A percentile compares a stretch with the other conserved stretches of the same genome.
phyloP scores from a whole-genome alignment of 2,329 filamentous ascomycete species.

The Ophiosphaerella korrae region DNA sequence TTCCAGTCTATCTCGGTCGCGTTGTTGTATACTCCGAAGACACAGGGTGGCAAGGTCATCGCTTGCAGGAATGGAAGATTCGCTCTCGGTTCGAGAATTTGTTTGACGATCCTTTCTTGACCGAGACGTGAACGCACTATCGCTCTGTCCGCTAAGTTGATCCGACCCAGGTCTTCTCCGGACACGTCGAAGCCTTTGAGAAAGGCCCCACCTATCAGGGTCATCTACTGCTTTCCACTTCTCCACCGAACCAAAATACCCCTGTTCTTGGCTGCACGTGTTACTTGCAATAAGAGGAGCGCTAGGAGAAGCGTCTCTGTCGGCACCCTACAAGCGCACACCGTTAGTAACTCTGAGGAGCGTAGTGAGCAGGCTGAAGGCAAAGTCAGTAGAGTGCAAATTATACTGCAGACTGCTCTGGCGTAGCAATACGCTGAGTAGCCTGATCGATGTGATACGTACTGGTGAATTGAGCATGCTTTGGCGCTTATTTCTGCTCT shows the following conservation, averaged over 20 bases:
- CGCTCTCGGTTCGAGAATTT: conserved; percentile 11
- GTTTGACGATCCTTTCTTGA: conserved; percentile 5
- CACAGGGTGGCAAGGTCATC: conserved; percentile 8
- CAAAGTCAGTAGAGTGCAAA: conserved; percentile 39
- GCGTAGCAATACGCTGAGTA: conserved; percentile 13
- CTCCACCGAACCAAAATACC: conserved; percentile 11
- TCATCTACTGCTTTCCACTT: conserved; percentile 13
- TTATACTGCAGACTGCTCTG: conserved; percentile 33
- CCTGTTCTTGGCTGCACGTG: conserved; percentile 10
- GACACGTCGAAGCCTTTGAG: conserved; percentile 20
- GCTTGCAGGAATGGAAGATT: conserved; percentile 1
- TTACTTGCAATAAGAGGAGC: conserved; percentile 18
- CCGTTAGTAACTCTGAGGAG: conserved; percentile 57
- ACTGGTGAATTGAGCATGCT: conserved; percentile 96
- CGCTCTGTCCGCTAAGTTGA: conserved; percentile 14
- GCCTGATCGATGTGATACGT: conserved; percentile 55
- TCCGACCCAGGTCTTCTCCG: conserved; percentile 20
- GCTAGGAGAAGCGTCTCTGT: conserved; percentile 16
- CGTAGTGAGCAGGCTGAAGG: conserved; percentile 55
- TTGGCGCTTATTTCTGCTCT: conserved; percentile 91
- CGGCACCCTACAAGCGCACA: conserved; percentile 27
- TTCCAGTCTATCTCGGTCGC: conserved; percentile 7
- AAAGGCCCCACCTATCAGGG: conserved; percentile 16
- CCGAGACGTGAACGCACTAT: conserved; percentile 6
- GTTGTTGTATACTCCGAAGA: conserved; percentile 7